Conservation (phyloP, 768 basidiomycete genomes). For the Phlebiopsis flavidoalba region DNA sequence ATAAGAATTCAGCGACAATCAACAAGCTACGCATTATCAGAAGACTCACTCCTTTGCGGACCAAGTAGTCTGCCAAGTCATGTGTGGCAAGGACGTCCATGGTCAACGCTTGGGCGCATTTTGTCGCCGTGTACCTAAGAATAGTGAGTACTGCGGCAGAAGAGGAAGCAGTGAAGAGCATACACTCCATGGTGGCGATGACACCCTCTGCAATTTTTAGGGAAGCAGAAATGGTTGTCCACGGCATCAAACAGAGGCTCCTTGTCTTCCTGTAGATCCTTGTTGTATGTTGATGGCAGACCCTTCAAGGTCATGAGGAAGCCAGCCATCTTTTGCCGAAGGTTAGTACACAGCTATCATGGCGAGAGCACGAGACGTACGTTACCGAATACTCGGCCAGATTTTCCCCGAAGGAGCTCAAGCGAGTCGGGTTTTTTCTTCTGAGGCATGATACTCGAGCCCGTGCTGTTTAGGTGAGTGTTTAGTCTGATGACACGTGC, state of each 20-base stretch:
- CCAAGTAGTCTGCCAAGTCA: constrained; percentile 97
- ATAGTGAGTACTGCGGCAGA: neutral
- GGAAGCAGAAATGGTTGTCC: constrained; percentile 82
- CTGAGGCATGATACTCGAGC: constrained; percentile 99
- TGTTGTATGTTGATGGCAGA: constrained; percentile 97
- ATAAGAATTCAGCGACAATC: neutral
- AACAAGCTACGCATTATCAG: constrained; percentile 5
- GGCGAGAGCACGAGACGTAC: constrained; percentile 34
- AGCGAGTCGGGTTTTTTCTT: constrained; percentile 99
- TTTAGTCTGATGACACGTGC: neutral
- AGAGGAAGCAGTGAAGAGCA: constrained; percentile 17
- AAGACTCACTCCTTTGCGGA: constrained; percentile 87
- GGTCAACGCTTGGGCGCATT: constrained; percentile 87
- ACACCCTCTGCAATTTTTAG: constrained; percentile 94
- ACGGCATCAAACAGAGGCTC: constrained; percentile 95
- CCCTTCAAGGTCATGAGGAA: constrained; percentile 98
- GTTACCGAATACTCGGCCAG: constrained; percentile 91
- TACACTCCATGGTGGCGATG: constrained; percentile 83
- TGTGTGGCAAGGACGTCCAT: constrained; percentile 99
- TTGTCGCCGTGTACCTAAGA: constrained; percentile 78
- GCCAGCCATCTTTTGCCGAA: constrained; percentile 73
- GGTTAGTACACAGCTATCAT: neutral
- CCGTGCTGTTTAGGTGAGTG: constrained; percentile 64
- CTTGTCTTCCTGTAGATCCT: constrained; percentile 98
- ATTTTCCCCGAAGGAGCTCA: constrained; percentile 92